Conservation (phyloP, 495 filamentous ascomycete genomes). For the Podospora appendiculata region DNA sequence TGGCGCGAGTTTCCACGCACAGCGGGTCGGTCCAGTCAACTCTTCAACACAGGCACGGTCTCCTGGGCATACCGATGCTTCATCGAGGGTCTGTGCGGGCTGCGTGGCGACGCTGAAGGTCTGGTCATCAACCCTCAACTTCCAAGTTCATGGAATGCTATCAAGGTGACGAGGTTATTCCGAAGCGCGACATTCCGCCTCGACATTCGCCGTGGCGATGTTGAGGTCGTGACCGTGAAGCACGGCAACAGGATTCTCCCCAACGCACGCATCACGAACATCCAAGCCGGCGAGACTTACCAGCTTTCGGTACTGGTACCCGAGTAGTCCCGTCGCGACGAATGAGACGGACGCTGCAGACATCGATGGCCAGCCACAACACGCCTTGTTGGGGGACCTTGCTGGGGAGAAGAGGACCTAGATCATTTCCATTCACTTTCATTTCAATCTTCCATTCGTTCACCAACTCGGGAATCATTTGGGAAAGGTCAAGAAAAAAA, state of each 20-base stretch:
- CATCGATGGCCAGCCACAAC: neutral
- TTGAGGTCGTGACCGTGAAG: slow-evolving; percentile 33
- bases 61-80: slow-evolving; percentile 49
- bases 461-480: no score
- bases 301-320: slow-evolving; percentile 33
- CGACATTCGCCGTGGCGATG: slow-evolving; percentile 35
- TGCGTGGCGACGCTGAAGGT: slow-evolving; percentile 40
- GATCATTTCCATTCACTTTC: no score
- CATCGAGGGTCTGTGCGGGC: slow-evolving; percentile 45
- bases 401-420: no score
- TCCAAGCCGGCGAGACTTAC: slow-evolving; percentile 32
- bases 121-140: slow-evolving; percentile 40
- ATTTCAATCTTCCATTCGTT: no score
- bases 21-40: slow-evolving; percentile 44
- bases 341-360: neutral
- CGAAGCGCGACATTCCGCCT: slow-evolving; percentile 43
- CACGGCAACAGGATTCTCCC: slow-evolving; percentile 26
- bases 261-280: slow-evolving; percentile 27
- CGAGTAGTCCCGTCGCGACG: slow-evolving; percentile 4
- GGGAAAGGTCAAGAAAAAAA: no score
- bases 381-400: no score
- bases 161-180: slow-evolving; percentile 42
- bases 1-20: slow-evolving; percentile 43
- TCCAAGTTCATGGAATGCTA: slow-evolving; percentile 38
- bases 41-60: slow-evolving; percentile 52